A percentile compares a stretch with the other conserved stretches of the same genome.
These are phyloP conservation scores for Neonothopanus nambi DNA, from an alignment of 1,284 basidiomycete species.

Conservation along the genomic window DNA sequence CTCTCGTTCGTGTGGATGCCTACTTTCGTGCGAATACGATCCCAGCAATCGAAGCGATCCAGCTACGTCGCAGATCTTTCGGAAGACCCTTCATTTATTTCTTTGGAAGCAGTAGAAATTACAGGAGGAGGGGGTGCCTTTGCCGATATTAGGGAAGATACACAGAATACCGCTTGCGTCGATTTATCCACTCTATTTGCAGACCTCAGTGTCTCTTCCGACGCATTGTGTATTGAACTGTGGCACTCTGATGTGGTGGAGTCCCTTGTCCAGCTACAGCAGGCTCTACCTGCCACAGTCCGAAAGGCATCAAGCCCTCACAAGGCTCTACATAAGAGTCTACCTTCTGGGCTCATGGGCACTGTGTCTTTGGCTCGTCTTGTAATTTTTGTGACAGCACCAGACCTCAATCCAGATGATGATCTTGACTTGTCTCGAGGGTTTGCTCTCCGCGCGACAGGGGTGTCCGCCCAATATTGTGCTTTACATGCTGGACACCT, in stretches of 20 bases:
- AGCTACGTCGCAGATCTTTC: slow-evolving; percentile 35
- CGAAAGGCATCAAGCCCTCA: slow-evolving; percentile 16
- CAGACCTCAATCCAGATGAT: slow-evolving; percentile 76
- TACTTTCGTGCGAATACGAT: slow-evolving; percentile 41
- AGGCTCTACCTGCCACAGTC: slow-evolving; percentile 31
- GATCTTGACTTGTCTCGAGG: slow-evolving; percentile 70
- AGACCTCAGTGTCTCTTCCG: slow-evolving; percentile 54
- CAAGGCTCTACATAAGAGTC: slow-evolving; percentile 31
- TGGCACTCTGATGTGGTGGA: slow-evolving; percentile 71
- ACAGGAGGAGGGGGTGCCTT: slow-evolving; percentile 42
- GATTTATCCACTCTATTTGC: slow-evolving; percentile 51
- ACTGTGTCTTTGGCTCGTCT: slow-evolving; percentile 66
- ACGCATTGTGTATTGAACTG: slow-evolving; percentile 68
- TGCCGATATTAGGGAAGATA: slow-evolving; percentile 50
- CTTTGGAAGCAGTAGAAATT: slow-evolving; percentile 56
- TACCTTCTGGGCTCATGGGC: slow-evolving; percentile 57
- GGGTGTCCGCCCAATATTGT: slow-evolving; percentile 61
- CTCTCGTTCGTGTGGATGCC: slow-evolving; percentile 34
- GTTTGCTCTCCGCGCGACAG: slow-evolving; percentile 57
- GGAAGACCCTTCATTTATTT: slow-evolving; percentile 54
- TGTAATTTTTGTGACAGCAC: slow-evolving; percentile 69
- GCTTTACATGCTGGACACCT: slow-evolving; percentile 52
- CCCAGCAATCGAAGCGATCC: slow-evolving; percentile 1
- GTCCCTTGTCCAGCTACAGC: slow-evolving; percentile 46
- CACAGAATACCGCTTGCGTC: slow-evolving; percentile 45